Percentiles rank a stretch among this genome's conserved stretches.
These are phyloP conservation scores for Penicillium manginii DNA, from an alignment of 495 filamentous ascomycete genomes.

Conservation along the genomic window DNA sequence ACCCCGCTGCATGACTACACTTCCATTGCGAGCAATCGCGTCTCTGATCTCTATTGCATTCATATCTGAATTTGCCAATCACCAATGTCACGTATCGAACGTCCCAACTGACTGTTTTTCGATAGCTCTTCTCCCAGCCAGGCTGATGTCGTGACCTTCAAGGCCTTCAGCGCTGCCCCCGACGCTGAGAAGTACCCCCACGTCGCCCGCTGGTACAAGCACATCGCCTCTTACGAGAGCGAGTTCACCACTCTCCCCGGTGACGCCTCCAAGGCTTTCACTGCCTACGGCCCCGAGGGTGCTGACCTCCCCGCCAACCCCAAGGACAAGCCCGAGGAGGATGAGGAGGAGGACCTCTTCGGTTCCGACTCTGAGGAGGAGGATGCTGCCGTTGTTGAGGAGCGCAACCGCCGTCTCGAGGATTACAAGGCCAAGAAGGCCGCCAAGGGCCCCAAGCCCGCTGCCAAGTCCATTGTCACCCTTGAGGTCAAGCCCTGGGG, in stretches of 20 bases:
- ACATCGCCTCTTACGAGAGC: conserved; percentile 86
- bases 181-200: conserved; percentile 86
- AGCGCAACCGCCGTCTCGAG: conserved; percentile 85
- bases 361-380: conserved; percentile 89
- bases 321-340: conserved; percentile 77
- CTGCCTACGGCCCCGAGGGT: conserved; percentile 87
- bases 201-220: conserved; percentile 97
- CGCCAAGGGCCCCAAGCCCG: conserved; percentile 76
- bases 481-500: conserved; percentile 99
- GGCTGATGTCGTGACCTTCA: conserved; percentile 94
- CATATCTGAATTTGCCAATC: conserved; percentile 9
- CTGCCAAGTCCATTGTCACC: conserved; percentile 94
- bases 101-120: conserved; percentile 36
- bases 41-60: conserved; percentile 65
- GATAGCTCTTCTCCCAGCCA: conserved; percentile 81
- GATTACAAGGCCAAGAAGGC: conserved; percentile 99
- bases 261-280: conserved; percentile 85
- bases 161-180: conserved; percentile 77
- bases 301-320: conserved; percentile 76
- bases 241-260: conserved; percentile 91
- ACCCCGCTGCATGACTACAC: conserved; percentile 88
- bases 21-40: conserved; percentile 76
- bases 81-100: conserved; percentile 9
- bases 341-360: conserved; percentile 84
- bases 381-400: conserved; percentile 77